Base-by-base conservation (phyloP, 768 basidiomycete species). In the Kwoniella botswanensis region DNA sequence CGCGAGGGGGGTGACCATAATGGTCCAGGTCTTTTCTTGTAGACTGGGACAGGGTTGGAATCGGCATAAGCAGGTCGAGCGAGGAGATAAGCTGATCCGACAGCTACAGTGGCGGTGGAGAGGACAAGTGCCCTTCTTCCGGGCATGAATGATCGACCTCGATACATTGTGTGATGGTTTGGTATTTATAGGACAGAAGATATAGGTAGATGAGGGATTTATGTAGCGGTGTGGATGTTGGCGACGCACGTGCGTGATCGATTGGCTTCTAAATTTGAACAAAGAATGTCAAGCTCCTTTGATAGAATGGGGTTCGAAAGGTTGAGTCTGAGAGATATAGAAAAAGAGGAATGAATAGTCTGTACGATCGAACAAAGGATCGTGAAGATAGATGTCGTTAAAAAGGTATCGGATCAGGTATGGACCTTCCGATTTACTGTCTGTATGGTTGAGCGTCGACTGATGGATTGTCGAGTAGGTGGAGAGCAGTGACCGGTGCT, bases 1-100 rank as follows among this genome's bases (percentile, higher is more conserved):
- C 83, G 76, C 43, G 82, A 77, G 21, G 83, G 84, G 35, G 84
- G 83, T 11, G 82, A 77, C 84, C 83, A 84, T 74, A 85, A 75
- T 65, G 84, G 83, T 11, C 80, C 81, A 11, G 84, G 84, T 65
- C 84, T 76, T n/a, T 80, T 76, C 50, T 79, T 72, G 62, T 76
- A 73, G 42, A 75, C 82, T 46, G 83, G 83, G 18, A 79, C 71
- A 56, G 79, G 22, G 15, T 53, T 7, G 12, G 71, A 69, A 17
- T 73, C 71, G 63, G 71, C 56, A 52, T 76, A 66, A 22, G 68
- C 57, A 41, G 72, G 66, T 50, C 69, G 62, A 41, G 54, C 35
- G 52, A 63, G 52, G 68, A 70, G 55, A 54, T 70, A 71, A 15
- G 68, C 50, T 55, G 57, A 46, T 54, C 66, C 69, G 12, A 70